phyloP scores from a whole-genome alignment of 805 yeast genomes.

The Millerozyma acaciae region DNA sequence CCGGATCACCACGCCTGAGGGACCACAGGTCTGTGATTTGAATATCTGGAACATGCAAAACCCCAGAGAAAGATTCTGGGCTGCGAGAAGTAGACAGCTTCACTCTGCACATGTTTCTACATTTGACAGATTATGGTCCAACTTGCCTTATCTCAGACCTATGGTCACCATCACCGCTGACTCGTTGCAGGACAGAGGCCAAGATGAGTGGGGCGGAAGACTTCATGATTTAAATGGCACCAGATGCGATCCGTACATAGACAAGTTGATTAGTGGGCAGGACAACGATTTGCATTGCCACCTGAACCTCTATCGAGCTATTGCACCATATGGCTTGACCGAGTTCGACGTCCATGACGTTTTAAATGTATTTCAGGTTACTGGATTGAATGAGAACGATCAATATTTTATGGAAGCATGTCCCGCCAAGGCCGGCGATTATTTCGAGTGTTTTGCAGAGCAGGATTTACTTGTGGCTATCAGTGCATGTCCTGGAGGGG shows the following conservation, averaged over 20 bases:
- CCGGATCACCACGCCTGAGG: conserved; percentile 60
- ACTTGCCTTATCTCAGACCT: conserved; percentile 62
- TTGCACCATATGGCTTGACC: conserved; percentile 56
- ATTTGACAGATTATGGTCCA: conserved; percentile 63
- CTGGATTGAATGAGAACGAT: conserved; percentile 62
- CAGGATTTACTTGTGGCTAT: conserved; percentile 61
- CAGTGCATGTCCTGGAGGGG: conserved; percentile 70
- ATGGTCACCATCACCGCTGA: conserved; percentile 62
- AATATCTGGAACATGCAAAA: conserved; percentile 61
- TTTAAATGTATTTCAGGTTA: conserved; percentile 64
- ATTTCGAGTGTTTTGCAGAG: conserved; percentile 66
- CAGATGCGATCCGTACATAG: conserved; percentile 68
- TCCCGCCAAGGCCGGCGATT: conserved; percentile 57
- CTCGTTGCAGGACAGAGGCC: conserved; percentile 46
- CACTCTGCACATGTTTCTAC: conserved; percentile 61
- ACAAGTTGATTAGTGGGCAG: conserved; percentile 58
- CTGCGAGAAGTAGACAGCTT: conserved; percentile 62
- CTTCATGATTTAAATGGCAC: conserved; percentile 66
- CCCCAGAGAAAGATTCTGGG: conserved; percentile 67
- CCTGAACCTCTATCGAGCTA: conserved; percentile 57
- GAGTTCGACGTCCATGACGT: conserved; percentile 70
- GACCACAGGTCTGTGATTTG: conserved; percentile 69
- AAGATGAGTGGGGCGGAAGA: conserved; percentile 63
- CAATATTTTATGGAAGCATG: conserved; percentile 70
- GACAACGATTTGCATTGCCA: conserved; percentile 67